phyloP scores from a whole-genome alignment of 768 basidiomycete genomes.

The Dacryopinax primogenitus region DNA sequence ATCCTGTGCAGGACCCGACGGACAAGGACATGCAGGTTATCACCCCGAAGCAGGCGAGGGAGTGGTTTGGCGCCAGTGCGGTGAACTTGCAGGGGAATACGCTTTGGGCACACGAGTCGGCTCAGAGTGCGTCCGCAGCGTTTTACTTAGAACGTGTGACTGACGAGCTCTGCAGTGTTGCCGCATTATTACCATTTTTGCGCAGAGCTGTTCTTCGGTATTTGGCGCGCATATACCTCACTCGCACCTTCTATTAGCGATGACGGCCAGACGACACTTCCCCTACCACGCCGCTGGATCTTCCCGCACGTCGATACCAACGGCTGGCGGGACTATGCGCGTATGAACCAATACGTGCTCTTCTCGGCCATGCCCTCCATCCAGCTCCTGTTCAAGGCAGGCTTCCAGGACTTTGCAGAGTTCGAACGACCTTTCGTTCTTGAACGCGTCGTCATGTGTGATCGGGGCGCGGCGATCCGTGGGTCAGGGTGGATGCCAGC shows the following conservation, averaged over 20 bases:
- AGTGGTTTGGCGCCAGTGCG: conserved; percentile 41
- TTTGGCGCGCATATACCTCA: conserved; percentile 64
- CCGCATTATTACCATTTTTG: conserved; percentile 47
- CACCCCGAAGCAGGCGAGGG: conserved; percentile 37
- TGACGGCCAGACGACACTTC: conserved; percentile 39
- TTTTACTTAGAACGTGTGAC: neutral
- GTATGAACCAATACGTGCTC: conserved; percentile 55
- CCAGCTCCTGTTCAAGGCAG: conserved; percentile 52
- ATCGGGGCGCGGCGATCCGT: conserved; percentile 50
- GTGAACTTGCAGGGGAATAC: conserved; percentile 49
- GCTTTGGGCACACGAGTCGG: conserved; percentile 34
- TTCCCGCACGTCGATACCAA: conserved; percentile 51
- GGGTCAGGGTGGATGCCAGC: conserved; percentile 23
- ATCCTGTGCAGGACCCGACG: conserved; percentile 32
- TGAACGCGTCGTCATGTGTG: conserved; percentile 64
- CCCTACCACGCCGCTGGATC: conserved; percentile 59
- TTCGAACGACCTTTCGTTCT: conserved; percentile 59
- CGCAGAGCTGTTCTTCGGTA: conserved; percentile 42
- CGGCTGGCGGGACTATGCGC: conserved; percentile 31
- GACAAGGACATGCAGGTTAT: conserved; percentile 50
- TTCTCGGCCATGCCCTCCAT: conserved; percentile 65
- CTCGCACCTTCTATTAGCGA: conserved; percentile 34
- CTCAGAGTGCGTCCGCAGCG: conserved; percentile 19
- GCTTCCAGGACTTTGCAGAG: conserved; percentile 63
- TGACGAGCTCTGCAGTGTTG: conserved; percentile 14